Conservation (phyloP, 164 flowering plant species). For the Santalum album region DNA sequence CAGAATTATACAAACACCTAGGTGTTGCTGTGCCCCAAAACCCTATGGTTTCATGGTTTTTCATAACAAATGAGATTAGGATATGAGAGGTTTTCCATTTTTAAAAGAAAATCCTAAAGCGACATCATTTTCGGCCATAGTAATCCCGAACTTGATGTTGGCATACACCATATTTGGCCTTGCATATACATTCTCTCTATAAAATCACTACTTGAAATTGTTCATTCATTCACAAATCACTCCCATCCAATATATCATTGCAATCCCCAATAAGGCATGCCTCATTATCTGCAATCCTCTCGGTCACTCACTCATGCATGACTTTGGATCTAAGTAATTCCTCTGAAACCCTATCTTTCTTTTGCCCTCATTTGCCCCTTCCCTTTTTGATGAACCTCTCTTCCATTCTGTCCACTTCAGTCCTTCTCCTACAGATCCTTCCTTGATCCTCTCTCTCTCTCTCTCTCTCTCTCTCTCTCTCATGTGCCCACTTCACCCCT, state of each 20-base stretch:
- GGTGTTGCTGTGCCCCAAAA: no score
- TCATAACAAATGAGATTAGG: no score
- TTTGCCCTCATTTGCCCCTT: constrained; percentile 66
- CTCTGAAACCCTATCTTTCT: constrained; percentile 42
- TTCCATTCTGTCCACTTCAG: constrained; percentile 88
- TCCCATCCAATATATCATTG: not conserved
- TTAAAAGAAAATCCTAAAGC: no score
- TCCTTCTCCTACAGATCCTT: constrained; percentile 78
- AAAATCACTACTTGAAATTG: constrained; percentile 12
- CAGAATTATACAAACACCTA: no score
- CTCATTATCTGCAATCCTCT: constrained; percentile 6
- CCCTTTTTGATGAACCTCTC: constrained; percentile 34
- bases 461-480: constrained; percentile 13
- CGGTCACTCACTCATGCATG: constrained; percentile 12
- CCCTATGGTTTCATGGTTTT: no score
- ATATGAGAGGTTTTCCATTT: no score
- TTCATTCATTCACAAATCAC: constrained; percentile 36
- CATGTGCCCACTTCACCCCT: constrained; percentile 15
- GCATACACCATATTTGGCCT: no score
- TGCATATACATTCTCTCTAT: no score
- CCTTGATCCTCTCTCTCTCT: constrained; percentile 38
- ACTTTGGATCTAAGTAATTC: constrained; percentile 56
- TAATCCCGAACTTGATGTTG: no score
- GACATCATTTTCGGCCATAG: no score
- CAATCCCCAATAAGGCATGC: not conserved